Evolutionary conservation across 176 grass and related monocot species (phyloP), one percentile per base, ranked within the genome.

Genomic region (Avena eriantha): DNA sequence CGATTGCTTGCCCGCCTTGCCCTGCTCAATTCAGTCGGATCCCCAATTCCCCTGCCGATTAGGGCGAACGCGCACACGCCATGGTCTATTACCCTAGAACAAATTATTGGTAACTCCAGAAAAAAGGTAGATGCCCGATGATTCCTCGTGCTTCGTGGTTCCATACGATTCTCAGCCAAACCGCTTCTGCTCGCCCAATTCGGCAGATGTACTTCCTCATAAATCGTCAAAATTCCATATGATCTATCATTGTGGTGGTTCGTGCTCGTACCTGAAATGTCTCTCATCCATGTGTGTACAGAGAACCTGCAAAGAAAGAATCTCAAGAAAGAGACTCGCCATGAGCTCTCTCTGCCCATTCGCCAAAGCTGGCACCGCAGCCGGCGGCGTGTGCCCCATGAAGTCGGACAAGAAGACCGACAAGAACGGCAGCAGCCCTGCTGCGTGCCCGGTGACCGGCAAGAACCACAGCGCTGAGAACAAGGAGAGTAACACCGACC

Each of bases 371-470:
- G 26, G 56, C 18, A 41, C 80, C 13, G 45, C 79, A 8, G 43
- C n/a, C 0, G 77, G 85, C 1, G 85, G 56, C 5, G 51, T 41
- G 8, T 91, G 85, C 75, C 89, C 85, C 45, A 51, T 84, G 69
- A 91, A 87, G 57, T 90, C 84, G 0, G 74, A 87, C 22, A 90
- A 86, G 73, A 86, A 85, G 73, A 91, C 94, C 73, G 91, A 92
- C 36, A 93, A 93, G 83, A 88, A 36, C 47, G 80, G 64, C 22
- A 43, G 11, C 54, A 7, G 18, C 1, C 58, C 41, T 13, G 73
- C 80, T 15, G 73, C 84, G 0, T 98, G 93, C 86, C 97, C 94
- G 24, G 90, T 98, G 50, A 91, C 85, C 2, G 78, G 79, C 23
- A 82, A 81, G 31, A 86, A 66, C 81, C 10, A 53, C 6, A 10